Conservation (phyloP, 805 yeast species). For the Lipomyces sp. region DNA sequence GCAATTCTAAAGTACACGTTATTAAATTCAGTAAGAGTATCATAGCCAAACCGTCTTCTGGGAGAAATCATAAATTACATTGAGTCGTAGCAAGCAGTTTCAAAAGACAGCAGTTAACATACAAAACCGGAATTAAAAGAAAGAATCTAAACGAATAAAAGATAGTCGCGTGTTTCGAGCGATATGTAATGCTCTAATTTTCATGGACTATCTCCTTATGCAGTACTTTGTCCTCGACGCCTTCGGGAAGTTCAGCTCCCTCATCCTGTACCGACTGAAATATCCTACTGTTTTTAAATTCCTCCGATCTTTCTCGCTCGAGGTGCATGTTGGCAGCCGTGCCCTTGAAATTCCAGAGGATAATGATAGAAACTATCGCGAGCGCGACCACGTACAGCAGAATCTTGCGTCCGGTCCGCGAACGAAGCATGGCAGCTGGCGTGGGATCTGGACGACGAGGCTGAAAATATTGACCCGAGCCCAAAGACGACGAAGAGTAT, state of each 20-base stretch:
- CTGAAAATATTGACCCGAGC: constrained; percentile 8
- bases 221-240: neutral
- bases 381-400: constrained; percentile 12
- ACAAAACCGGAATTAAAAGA: too few relatives aligned
- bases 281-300: constrained; percentile 2
- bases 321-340: too few relatives aligned
- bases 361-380: constrained; percentile 1
- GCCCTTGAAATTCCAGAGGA: constrained; percentile 1
- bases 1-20: too few relatives aligned
- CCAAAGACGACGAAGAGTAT: too few relatives aligned
- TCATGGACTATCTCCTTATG: neutral
- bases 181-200: neutral
- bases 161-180: too few relatives aligned
- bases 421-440: constrained; percentile 6
- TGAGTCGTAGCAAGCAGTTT: too few relatives aligned
- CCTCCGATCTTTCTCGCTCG: neutral
- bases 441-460: constrained; percentile 2
- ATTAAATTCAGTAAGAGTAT: too few relatives aligned
- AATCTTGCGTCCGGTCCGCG: constrained; percentile 8
- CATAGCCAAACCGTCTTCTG: too few relatives aligned
- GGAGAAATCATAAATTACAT: too few relatives aligned
- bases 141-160: too few relatives aligned
- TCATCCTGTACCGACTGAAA: neutral
- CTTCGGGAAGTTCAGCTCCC: neutral
- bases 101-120: too few relatives aligned